A percentile compares a stretch with the other conserved stretches of the same genome.
phyloP scores from a whole-genome alignment of 1,139 yeast species.

The Martiniozyma asiatica region DNA sequence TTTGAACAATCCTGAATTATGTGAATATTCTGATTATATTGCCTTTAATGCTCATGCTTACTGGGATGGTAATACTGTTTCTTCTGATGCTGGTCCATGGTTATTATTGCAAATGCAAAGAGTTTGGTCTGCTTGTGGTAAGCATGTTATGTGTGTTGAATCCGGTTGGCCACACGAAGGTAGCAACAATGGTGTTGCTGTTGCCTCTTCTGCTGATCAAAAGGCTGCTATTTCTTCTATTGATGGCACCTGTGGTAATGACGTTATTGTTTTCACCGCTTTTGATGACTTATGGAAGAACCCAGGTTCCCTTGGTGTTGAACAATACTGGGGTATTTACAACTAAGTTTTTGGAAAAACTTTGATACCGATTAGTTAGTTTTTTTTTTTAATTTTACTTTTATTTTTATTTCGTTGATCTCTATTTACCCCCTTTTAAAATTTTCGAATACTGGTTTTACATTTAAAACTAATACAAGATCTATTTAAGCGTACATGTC shows the following conservation, averaged over 20 bases:
- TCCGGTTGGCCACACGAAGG: slow-evolving; percentile 80
- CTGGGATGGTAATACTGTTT: slow-evolving; percentile 61
- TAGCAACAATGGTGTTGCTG: slow-evolving; percentile 50
- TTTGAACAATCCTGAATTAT: slow-evolving; percentile 57
- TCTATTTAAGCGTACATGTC: too few species aligned
- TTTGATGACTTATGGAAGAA: slow-evolving; percentile 71
- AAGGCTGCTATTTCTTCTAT: slow-evolving; percentile 47
- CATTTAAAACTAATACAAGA: too few species aligned
- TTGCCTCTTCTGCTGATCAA: slow-evolving; percentile 59
- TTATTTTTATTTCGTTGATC: too few species aligned
- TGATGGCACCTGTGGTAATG: slow-evolving; percentile 39
- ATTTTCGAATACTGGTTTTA: too few species aligned
- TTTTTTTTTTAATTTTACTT: too few species aligned
- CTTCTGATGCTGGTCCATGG: slow-evolving; percentile 63
- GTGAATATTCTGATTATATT: slow-evolving; percentile 62
- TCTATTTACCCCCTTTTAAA: too few species aligned
- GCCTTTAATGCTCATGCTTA: slow-evolving; percentile 76
- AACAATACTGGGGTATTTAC: slow-evolving; percentile 37
- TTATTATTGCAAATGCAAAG: slow-evolving; percentile 51
- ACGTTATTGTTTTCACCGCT: slow-evolving; percentile 55
- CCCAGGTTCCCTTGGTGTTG: slow-evolving; percentile 54
- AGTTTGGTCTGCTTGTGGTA: slow-evolving; percentile 58
- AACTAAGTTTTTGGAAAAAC: too few species aligned
- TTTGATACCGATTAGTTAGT: too few species aligned
- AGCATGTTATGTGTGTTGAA: slow-evolving; percentile 54